A percentile compares a stretch with the other conserved stretches of the same genome.
Conservation (phyloP, 2,329 filamentous ascomycete species). For the Cryphonectria carpinicola region DNA sequence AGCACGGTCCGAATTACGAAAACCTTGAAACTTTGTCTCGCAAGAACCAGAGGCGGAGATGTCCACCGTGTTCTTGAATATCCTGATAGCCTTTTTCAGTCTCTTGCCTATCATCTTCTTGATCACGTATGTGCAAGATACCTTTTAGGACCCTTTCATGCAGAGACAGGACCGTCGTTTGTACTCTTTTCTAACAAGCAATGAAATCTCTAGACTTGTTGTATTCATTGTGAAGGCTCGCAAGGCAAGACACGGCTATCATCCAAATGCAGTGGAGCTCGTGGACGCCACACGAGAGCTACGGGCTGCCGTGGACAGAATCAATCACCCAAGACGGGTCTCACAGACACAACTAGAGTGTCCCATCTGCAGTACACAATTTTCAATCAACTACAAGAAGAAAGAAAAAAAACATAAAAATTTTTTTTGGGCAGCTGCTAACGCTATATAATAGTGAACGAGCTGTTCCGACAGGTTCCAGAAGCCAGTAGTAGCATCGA, state of each 20-base stretch:
- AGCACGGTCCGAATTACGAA: not conserved
- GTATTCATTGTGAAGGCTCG: not conserved
- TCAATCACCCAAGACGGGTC: not conserved
- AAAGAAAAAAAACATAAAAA: too few relatives aligned
- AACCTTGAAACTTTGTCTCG: not conserved
- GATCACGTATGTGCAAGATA: not conserved
- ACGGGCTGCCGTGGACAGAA: not conserved
- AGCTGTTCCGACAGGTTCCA: not conserved
- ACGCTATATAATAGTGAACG: not conserved
- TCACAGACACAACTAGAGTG: not conserved
- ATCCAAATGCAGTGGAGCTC: not conserved
- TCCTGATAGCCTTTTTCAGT: not conserved
- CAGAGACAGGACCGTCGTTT: not conserved
- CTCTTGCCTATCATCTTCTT: not conserved
- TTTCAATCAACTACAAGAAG: too few relatives aligned
- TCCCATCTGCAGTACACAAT: not conserved
- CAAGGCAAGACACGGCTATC: not conserved
- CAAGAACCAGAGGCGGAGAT: not conserved
- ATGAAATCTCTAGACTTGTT: not conserved
- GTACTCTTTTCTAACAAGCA: not conserved
- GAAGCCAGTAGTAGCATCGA: not conserved
- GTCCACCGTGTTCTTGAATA: not conserved
- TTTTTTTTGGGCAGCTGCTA: too few relatives aligned
- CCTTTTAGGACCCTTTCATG: not conserved
- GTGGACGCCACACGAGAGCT: not conserved